phyloP scores from a whole-genome alignment of 257 asterid species.

The Jacaranda copaia region DNA sequence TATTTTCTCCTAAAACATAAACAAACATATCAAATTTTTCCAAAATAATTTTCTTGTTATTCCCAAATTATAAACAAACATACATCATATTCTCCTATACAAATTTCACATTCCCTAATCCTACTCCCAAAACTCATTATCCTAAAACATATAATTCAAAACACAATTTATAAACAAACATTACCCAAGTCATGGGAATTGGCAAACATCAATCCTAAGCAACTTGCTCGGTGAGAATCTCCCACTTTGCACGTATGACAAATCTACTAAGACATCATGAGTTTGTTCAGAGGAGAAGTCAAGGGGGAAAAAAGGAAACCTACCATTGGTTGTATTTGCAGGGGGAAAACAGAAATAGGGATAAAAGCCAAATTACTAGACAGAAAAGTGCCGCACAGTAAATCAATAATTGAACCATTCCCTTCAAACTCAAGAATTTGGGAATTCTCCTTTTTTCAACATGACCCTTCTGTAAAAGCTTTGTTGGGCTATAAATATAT shows the following conservation, averaged over 20 bases:
- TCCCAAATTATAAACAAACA: no score
- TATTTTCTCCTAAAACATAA: no score
- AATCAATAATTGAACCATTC: conserved; percentile 35
- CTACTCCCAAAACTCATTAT: no score
- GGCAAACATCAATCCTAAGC: conserved; percentile 27
- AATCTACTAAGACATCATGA: conserved; percentile 31
- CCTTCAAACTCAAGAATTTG: conserved; percentile 37
- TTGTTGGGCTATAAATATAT: neutral
- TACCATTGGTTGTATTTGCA: neutral
- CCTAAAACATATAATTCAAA: no score
- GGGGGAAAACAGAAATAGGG: neutral
- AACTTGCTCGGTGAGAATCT: conserved; percentile 37
- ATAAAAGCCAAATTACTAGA: neutral
- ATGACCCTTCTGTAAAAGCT: conserved; percentile 1
- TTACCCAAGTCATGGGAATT: conserved; percentile 28
- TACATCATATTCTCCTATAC: no score
- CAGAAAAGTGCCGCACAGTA: conserved; percentile 6
- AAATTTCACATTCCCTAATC: no score
- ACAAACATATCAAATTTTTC: no score
- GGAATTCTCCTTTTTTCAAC: conserved; percentile 21
- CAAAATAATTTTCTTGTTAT: no score
- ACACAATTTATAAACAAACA: no score
- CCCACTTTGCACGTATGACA: conserved; percentile 40
- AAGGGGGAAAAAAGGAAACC: conserved; percentile 25
- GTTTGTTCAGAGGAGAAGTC: conserved; percentile 27